These are phyloP conservation scores for Xylogone sp. DNA, from an alignment of 2,329 filamentous ascomycete species.

Conservation along the genomic window DNA sequence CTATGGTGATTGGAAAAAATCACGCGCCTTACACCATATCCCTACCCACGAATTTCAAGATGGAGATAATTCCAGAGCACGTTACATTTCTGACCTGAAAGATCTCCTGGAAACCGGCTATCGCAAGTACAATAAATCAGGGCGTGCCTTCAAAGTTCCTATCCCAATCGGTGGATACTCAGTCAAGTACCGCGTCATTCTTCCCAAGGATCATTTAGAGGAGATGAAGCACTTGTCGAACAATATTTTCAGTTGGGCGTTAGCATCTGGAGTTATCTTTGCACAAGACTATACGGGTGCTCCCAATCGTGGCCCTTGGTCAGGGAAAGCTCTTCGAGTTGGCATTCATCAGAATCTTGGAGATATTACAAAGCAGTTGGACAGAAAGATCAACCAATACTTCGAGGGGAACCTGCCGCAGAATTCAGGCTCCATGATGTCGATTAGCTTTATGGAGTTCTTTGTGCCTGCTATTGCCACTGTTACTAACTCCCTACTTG, in stretches of 20 bases:
- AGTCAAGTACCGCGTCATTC: slow-evolving; percentile 2
- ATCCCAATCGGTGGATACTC: slow-evolving; percentile 4
- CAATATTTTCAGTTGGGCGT: slow-evolving; percentile 3
- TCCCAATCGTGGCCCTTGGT: slow-evolving; percentile 3
- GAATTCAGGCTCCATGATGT: background rate
- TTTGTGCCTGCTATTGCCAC: background rate
- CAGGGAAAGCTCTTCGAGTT: slow-evolving; percentile 1
- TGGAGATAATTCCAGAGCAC: slow-evolving; percentile 1
- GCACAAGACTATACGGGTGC: slow-evolving; percentile 3
- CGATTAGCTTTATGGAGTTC: background rate
- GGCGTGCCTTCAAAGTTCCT: background rate
- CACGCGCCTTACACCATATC: background rate
- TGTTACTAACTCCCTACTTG: background rate
- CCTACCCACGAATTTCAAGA: slow-evolving; percentile 1
- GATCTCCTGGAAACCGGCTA: slow-evolving; percentile 1
- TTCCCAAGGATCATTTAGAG: slow-evolving; percentile 1
- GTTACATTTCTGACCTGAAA: background rate
- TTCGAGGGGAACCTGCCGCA: background rate
- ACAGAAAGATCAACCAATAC: slow-evolving; percentile 1
- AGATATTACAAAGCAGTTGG: background rate
- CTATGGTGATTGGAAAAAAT: background rate
- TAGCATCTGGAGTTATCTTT: slow-evolving; percentile 3
- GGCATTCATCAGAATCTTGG: slow-evolving; percentile 4
- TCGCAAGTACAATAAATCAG: slow-evolving; percentile 2
- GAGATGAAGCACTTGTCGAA: slow-evolving; percentile 4